These are phyloP conservation scores for Fusarium nisikadoi DNA, from an alignment of 2,329 filamentous ascomycete species.

Conservation along the genomic window DNA sequence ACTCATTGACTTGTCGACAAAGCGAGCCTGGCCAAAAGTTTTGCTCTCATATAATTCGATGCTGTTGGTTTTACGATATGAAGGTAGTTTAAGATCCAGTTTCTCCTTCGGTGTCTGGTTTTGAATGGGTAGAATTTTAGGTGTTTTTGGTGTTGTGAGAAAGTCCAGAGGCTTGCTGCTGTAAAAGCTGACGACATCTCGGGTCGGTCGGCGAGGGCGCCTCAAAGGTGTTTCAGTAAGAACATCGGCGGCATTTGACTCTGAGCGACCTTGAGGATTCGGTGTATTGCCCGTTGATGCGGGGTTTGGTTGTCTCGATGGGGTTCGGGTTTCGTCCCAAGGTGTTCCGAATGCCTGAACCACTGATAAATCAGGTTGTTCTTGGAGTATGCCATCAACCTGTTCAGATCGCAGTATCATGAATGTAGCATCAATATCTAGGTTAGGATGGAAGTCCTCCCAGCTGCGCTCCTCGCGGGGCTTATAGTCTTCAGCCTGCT, in stretches of 20 bases:
- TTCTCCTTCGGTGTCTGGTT: constrained; percentile 84
- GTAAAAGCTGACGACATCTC: constrained; percentile 65
- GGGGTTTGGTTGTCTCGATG: constrained; percentile 57
- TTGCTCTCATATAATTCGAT: constrained; percentile 86
- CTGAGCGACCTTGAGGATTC: constrained; percentile 49
- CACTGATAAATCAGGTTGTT: constrained; percentile 52
- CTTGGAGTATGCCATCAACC: constrained; percentile 76
- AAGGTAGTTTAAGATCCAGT: constrained; percentile 79
- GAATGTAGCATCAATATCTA: constrained; percentile 87
- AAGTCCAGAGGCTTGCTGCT: constrained; percentile 59
- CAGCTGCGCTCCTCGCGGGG: constrained; percentile 95
- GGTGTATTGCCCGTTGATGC: constrained; percentile 57
- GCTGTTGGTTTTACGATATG: constrained; percentile 81
- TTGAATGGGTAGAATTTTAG: constrained; percentile 77
- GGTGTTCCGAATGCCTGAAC: constrained; percentile 44
- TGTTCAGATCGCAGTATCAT: constrained; percentile 84
- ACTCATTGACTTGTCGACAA: constrained; percentile 96
- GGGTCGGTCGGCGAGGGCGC: constrained; percentile 57
- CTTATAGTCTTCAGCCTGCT: constrained; percentile 96
- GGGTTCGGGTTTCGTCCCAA: constrained; percentile 57
- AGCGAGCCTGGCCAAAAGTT: constrained; percentile 84
- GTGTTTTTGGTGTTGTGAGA: constrained; percentile 61
- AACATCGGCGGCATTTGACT: constrained; percentile 48
- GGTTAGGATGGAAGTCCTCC: constrained; percentile 96
- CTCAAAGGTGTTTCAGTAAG: constrained; percentile 49